Conservation (phyloP, 1,284 basidiomycete species). For the Ceratobasidium papillatum region DNA sequence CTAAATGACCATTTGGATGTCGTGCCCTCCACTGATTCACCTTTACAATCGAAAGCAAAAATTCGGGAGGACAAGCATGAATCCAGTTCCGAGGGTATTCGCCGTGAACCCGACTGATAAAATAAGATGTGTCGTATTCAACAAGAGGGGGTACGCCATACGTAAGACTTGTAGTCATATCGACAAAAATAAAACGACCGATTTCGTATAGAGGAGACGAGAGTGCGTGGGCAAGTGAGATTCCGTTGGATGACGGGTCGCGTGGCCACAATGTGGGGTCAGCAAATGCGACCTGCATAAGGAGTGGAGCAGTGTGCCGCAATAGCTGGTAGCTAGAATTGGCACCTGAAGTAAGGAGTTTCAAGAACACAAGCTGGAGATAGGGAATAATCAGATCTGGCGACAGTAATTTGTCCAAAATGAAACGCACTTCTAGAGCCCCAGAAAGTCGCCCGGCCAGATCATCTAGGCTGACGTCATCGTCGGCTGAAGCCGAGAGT, state of each 20-base stretch:
- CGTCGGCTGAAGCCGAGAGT: background rate
- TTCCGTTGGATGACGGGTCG: too few relatives aligned
- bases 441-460: background rate
- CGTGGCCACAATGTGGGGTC: slow-evolving; percentile 4
- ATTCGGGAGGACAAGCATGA: background rate
- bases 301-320: background rate
- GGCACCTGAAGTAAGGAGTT: background rate
- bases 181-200: slow-evolving; percentile 13
- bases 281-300: background rate
- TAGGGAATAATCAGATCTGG: background rate
- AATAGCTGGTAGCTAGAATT: background rate
- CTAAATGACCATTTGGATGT: too few relatives aligned
- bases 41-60: background rate
- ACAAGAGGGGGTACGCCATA: too few relatives aligned
- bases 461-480: background rate
- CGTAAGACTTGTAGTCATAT: background rate
- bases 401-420: background rate
- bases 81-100: too few relatives aligned
- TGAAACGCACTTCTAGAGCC: background rate
- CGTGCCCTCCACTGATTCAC: too few relatives aligned
- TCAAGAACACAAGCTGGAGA: background rate
- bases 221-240: too few relatives aligned
- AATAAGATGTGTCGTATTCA: background rate
- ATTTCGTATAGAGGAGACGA: background rate
- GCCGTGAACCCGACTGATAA: background rate